Evolutionary conservation across 2,329 filamentous ascomycete genomes (phyloP).

Genomic region (Stachybotrys echinatus): DNA sequence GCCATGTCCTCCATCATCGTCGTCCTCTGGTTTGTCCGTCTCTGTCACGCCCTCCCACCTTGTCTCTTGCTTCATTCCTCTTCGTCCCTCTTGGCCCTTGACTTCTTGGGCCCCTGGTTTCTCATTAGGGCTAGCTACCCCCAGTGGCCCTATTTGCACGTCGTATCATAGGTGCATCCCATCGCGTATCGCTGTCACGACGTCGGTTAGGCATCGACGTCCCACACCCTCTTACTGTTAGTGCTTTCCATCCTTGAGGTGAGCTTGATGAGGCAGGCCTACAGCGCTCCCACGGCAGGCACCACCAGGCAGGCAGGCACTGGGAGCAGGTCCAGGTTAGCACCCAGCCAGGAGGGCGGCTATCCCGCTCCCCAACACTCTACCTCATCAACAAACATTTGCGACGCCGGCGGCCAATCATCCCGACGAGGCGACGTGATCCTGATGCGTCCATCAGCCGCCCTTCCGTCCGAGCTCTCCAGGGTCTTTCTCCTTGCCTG

Average conservation of each 20-base stretch:
- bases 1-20: constrained; percentile 4
- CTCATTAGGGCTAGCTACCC: neutral
- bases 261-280: too few species aligned
- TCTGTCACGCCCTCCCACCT: neutral
- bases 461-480: neutral
- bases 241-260: neutral
- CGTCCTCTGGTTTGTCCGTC: neutral
- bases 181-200: too few species aligned
- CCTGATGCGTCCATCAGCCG: neutral
- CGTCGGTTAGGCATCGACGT: neutral
- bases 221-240: neutral
- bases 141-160: too few species aligned
- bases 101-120: too few species aligned
- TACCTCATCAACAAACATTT: neutral
- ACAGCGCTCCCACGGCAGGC: too few species aligned
- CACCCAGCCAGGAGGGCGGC: neutral
- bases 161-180: too few species aligned
- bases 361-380: neutral
- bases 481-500: neutral
- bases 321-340: neutral
- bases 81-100: too few species aligned
- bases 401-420: neutral
- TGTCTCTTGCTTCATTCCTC: neutral
- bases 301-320: neutral
- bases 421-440: neutral